These are phyloP conservation scores for Tuber indicum DNA, from an alignment of 495 filamentous ascomycete species.

Conservation along the genomic window DNA sequence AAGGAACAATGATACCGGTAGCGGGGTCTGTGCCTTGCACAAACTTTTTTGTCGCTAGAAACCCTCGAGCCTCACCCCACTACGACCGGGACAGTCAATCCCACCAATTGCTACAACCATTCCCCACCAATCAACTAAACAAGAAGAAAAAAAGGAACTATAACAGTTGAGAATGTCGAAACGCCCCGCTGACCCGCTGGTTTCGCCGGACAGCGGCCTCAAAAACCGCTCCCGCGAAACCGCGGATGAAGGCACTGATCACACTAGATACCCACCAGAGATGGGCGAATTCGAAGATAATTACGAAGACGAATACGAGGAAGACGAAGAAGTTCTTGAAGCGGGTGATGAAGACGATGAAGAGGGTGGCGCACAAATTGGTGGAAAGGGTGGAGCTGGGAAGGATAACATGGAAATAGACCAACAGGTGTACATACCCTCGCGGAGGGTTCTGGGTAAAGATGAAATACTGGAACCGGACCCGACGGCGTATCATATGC, in stretches of 20 bases:
- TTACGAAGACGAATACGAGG: constrained; percentile 94
- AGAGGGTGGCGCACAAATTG: constrained; percentile 63
- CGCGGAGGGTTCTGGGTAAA: constrained; percentile 73
- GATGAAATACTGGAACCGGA: constrained; percentile 89
- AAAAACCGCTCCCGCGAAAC: constrained; percentile 43
- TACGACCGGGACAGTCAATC: neutral
- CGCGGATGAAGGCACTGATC: neutral
- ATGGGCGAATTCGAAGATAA: constrained; percentile 92
- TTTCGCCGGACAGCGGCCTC: constrained; percentile 38
- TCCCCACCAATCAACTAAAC: neutral
- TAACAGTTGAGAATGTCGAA: constrained; percentile 41
- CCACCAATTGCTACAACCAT: too few relatives aligned
- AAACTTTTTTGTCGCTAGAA: neutral
- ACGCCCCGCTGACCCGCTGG: constrained; percentile 44
- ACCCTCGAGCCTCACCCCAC: neutral
- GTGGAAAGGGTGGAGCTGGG: constrained; percentile 46
- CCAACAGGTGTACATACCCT: constrained; percentile 85
- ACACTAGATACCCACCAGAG: constrained; percentile 44
- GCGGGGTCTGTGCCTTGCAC: neutral
- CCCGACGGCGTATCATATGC: constrained; percentile 87
- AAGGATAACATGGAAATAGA: constrained; percentile 84
- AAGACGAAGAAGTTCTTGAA: constrained; percentile 91
- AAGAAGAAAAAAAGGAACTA: neutral
- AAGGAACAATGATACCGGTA: neutral
- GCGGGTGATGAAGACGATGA: constrained; percentile 71